phyloP scores from a whole-genome alignment of 2,329 filamentous ascomycete species.

The Chaetomium sp. region DNA sequence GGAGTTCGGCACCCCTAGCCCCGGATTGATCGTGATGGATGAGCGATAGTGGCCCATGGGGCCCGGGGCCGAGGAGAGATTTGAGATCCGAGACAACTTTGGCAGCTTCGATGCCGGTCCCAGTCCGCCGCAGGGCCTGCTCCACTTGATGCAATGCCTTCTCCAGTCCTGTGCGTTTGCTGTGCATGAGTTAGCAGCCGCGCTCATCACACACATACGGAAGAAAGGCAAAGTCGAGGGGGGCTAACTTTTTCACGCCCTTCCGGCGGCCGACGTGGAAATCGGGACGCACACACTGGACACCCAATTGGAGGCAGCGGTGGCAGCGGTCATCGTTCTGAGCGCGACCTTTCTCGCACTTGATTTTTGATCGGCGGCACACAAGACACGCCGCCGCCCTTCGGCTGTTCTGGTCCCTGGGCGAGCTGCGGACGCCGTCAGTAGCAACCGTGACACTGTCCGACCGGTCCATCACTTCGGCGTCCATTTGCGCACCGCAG shows the following conservation, averaged over 20 bases:
- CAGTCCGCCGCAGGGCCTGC: slow-evolving; percentile 63
- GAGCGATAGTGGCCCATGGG: slow-evolving; percentile 27
- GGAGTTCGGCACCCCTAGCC: slow-evolving; percentile 24
- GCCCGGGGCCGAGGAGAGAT: slow-evolving; percentile 42
- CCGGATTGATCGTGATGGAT: slow-evolving; percentile 23
- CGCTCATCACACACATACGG: too few species aligned
- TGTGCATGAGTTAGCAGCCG: slow-evolving; percentile 39
- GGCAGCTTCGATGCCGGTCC: slow-evolving; percentile 49
- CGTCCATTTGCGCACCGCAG: slow-evolving; percentile 21
- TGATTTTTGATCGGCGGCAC: slow-evolving; percentile 69
- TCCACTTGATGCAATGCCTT: slow-evolving; percentile 75
- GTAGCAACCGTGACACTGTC: slow-evolving; percentile 24
- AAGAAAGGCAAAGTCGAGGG: not conserved
- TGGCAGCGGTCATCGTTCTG: slow-evolving; percentile 57
- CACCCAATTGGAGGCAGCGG: slow-evolving; percentile 59
- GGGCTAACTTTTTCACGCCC: slow-evolving; percentile 69
- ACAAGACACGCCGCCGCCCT: slow-evolving; percentile 37
- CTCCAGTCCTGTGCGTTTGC: slow-evolving; percentile 73
- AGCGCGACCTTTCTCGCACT: slow-evolving; percentile 60
- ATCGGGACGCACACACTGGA: slow-evolving; percentile 69
- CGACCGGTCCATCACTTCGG: slow-evolving; percentile 29
- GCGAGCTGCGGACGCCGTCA: slow-evolving; percentile 27
- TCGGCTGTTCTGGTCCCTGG: slow-evolving; percentile 34
- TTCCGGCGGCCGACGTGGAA: slow-evolving; percentile 74
- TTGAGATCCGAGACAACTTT: slow-evolving; percentile 50